These are phyloP conservation scores for Haplographium delicatum DNA, from an alignment of 495 filamentous ascomycete genomes.

Conservation along the genomic window DNA sequence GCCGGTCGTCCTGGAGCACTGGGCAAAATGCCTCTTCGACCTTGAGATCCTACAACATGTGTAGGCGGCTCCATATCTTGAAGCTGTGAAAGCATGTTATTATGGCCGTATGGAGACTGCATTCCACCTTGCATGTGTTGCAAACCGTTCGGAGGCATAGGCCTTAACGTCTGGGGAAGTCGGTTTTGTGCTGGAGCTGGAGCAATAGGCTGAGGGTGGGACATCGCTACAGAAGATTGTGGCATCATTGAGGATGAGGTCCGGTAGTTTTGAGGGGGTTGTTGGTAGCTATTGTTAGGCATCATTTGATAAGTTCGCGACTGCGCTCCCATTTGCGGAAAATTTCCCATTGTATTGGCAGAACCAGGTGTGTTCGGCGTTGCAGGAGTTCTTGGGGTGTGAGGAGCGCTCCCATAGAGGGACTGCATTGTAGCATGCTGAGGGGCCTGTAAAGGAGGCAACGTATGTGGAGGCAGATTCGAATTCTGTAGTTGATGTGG, in stretches of 20 bases:
- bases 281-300: conserved; percentile 39
- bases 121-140: conserved; percentile 39
- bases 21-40: conserved; percentile 81
- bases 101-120: conserved; percentile 45
- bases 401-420: conserved; percentile 54
- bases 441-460: conserved; percentile 60
- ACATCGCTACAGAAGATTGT: conserved; percentile 57
- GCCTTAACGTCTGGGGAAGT: conserved; percentile 44
- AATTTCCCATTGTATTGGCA: conserved; percentile 37
- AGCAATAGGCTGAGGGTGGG: conserved; percentile 67
- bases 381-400: conserved; percentile 57
- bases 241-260: conserved; percentile 60
- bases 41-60: conserved; percentile 90
- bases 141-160: conserved; percentile 58
- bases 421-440: conserved; percentile 56
- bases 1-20: conserved; percentile 78
- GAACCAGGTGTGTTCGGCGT: conserved; percentile 55
- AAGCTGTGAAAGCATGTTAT: conserved; percentile 24
- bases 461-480: conserved; percentile 57
- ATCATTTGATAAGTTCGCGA: conserved; percentile 19
- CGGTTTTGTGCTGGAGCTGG: conserved; percentile 52
- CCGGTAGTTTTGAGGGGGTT: conserved; percentile 52
- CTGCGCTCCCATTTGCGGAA: conserved; percentile 21
- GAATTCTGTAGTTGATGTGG: conserved; percentile 58
- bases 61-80: conserved; percentile 58